Base-by-base conservation (phyloP, 257 asterid genomes). In the Gentiana macrophylla region DNA sequence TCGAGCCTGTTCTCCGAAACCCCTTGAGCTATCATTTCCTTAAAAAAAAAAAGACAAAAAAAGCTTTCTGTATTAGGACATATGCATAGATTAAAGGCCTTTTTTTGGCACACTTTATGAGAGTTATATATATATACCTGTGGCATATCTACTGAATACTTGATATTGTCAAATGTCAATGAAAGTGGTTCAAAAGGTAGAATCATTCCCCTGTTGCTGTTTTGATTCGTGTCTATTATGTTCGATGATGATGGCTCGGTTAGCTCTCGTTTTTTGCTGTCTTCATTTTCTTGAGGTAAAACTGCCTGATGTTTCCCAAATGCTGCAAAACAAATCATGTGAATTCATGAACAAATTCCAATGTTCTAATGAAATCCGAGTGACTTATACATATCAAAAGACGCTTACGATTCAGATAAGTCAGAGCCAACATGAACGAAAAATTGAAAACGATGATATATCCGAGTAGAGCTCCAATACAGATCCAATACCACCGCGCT, bases 61-160 rank as follows among this genome's bases (percentile, higher is more conserved):
- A 8, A 52, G 37, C 7, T 53, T 35, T 53, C 13, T 12, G 45
- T 53, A 37, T 37, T 3, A 4, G 47, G 15, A 35, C 59, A 37
- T 12, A 4, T 34, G 12, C 59, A n/a, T 5, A 12, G 33, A 35
- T 33, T 32, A 12, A 54, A 54, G 35, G 9, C 46, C 46, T 41
- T 41, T 41, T 7, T 41, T 41, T 41, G 46, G 9, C 9, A 10
- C 6, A 41, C 6, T 5, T 3, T 41, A 24, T 24, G 24, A 24
- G 24, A 24, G 5, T 41, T 3, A 5, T 41, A 10, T 10, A 24
- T 35, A 0, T 41, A 48, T 41, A 86, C 95, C 86, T 64, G 83
- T 49, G 97, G 97, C 89, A 86, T 89, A 35, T 89, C 94, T 12
- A 89, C 94, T n/a, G 92, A 75, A 56, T 89, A 89, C 48, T 45